phyloP scores from a whole-genome alignment of 768 basidiomycete species.

The Cystofilobasidium bisporidii region DNA sequence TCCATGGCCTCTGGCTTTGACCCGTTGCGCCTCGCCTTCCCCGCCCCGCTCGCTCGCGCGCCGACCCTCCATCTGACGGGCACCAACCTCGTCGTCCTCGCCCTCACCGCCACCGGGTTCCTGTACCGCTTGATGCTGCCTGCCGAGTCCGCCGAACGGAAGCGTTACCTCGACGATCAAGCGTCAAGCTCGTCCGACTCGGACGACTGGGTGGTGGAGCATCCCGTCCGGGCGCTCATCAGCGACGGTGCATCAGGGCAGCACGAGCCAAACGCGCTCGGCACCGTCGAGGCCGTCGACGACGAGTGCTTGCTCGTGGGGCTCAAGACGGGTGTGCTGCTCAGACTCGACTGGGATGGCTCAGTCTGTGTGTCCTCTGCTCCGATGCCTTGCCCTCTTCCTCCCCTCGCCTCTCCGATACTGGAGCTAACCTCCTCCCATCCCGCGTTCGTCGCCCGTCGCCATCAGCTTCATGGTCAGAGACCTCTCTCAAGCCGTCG shows the following conservation, averaged over 20 bases:
- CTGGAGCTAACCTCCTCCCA: not conserved
- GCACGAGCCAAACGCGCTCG: constrained; percentile 40
- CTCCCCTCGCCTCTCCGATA: too few relatives aligned
- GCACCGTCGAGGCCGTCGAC: constrained; percentile 36
- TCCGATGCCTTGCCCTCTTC: too few relatives aligned
- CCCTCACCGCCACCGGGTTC: constrained; percentile 57
- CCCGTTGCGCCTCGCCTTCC: constrained; percentile 69
- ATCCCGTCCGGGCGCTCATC: constrained; percentile 52
- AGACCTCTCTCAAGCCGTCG: constrained; percentile 21
- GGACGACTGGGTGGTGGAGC: constrained; percentile 52
- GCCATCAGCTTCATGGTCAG: constrained; percentile 18
- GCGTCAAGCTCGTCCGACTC: not conserved
- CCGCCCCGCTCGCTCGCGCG: constrained; percentile 54
- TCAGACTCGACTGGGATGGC: constrained; percentile 27
- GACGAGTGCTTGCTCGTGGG: constrained; percentile 32
- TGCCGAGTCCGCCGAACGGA: not conserved
- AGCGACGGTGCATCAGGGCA: constrained; percentile 38
- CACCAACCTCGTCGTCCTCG: constrained; percentile 54
- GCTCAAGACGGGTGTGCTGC: constrained; percentile 27
- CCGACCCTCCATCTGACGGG: constrained; percentile 55
- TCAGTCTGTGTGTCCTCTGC: too few relatives aligned
- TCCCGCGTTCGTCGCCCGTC: too few relatives aligned
- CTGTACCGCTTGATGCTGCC: constrained; percentile 65
- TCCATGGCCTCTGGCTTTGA: constrained; percentile 43
- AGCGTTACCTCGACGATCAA: constrained; percentile 3